Conservation (phyloP, 805 yeast genomes). For the Scheffersomyces lignosus region DNA sequence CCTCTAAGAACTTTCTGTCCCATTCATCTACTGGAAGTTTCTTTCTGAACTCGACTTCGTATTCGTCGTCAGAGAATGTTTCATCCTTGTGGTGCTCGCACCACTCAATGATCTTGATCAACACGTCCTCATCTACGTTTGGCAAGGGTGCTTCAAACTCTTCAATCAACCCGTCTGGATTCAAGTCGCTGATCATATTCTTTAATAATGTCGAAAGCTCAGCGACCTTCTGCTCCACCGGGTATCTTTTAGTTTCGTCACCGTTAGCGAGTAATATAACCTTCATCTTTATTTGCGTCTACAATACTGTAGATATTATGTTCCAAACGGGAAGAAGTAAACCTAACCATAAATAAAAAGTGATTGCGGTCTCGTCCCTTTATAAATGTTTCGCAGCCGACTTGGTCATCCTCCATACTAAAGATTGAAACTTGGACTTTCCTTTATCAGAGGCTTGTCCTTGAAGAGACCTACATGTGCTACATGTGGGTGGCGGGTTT, state of each 20-base stretch:
- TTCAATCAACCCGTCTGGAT: conserved; percentile 7
- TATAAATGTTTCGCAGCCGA: too few relatives aligned
- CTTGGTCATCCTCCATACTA: too few relatives aligned
- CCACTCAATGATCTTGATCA: conserved; percentile 8
- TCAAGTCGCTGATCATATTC: conserved; percentile 5
- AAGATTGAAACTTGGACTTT: too few relatives aligned
- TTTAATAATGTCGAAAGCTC: conserved; percentile 2
- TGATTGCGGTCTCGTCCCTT: too few relatives aligned
- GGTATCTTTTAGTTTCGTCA: too few relatives aligned
- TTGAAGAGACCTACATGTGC: too few relatives aligned
- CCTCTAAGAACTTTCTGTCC: conserved; percentile 6
- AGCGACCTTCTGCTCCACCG: conserved; percentile 5
- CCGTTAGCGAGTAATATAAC: conserved; percentile 73
- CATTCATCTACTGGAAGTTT: conserved; percentile 4
- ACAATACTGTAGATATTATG: too few relatives aligned
- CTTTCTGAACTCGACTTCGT: conserved; percentile 15
- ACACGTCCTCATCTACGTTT: conserved; percentile 2
- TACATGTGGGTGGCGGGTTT: too few relatives aligned
- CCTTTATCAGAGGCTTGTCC: too few relatives aligned
- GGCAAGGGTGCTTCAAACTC: conserved; percentile 14
- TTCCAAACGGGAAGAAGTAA: too few relatives aligned
- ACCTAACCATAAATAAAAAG: too few relatives aligned
- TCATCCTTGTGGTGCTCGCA: conserved; percentile 13
- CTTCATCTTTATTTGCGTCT: too few relatives aligned
- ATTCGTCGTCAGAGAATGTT: conserved; percentile 7